phyloP scores from a whole-genome alignment of 129 eudicot species.

The Apium graveolens region DNA sequence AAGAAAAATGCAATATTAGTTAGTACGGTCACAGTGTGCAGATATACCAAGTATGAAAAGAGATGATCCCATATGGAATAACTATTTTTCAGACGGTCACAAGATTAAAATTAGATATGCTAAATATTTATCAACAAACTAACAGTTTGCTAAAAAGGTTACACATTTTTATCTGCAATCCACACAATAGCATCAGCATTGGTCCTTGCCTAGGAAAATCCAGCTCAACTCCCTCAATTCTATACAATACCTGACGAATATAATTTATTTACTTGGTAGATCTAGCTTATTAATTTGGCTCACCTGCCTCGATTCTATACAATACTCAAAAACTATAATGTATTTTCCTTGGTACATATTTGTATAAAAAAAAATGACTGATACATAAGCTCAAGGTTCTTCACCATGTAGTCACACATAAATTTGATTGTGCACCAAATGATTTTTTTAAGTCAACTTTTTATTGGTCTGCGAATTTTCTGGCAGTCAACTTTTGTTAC shows the following conservation, averaged over 20 bases:
- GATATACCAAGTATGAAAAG: background rate
- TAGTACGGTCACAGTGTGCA: conserved; percentile 5
- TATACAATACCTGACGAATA: background rate
- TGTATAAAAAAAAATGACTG: background rate
- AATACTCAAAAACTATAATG: background rate
- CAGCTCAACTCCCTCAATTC: background rate
- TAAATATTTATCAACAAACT: background rate
- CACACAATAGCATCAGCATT: background rate
- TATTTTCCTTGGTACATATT: background rate
- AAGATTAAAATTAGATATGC: background rate
- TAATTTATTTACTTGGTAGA: background rate
- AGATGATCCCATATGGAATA: background rate
- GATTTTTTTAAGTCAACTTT: background rate
- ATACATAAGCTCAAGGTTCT: background rate
- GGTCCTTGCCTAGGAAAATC: background rate
- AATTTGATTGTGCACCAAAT: background rate
- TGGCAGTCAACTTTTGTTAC: background rate
- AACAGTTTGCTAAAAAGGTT: background rate
- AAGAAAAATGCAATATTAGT: conserved; percentile 5
- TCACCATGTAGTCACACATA: background rate
- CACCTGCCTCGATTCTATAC: background rate
- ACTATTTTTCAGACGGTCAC: background rate
- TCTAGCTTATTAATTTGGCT: background rate
- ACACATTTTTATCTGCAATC: background rate
- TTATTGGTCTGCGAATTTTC: background rate